Percentiles rank a stretch among this genome's conserved stretches.
These are phyloP conservation scores for Vigna mungo DNA, from an alignment of 306 rosid species.

Conservation along the genomic window DNA sequence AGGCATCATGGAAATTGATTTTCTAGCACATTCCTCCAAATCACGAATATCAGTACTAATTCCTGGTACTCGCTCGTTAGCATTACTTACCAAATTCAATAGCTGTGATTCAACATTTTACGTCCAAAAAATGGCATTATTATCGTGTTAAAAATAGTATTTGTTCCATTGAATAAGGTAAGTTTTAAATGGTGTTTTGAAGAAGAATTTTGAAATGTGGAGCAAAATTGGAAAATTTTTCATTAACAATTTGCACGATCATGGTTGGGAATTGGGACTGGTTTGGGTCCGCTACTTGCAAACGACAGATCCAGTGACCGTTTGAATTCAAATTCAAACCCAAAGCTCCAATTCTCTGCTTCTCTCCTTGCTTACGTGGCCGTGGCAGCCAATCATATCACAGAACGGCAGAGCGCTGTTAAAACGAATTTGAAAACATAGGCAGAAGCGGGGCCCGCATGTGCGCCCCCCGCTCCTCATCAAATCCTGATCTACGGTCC, in stretches of 20 bases:
- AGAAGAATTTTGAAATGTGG: slow-evolving; percentile 28
- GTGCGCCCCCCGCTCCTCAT: slow-evolving; percentile 63
- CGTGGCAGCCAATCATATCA: slow-evolving; percentile 36
- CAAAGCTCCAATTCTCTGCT: slow-evolving; percentile 34
- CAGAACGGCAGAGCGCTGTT: not conserved
- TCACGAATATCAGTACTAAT: not conserved
- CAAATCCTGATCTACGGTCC: slow-evolving; percentile 61
- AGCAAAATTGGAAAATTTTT: not conserved
- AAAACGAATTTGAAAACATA: slow-evolving; percentile 8
- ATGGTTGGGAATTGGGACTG: slow-evolving; percentile 49
- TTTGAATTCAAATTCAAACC: slow-evolving; percentile 71
- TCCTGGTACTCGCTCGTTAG: not conserved
- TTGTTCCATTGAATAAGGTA: slow-evolving; percentile 16
- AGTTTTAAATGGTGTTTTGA: not conserved
- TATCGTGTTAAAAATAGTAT: not conserved
- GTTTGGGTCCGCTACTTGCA: not conserved
- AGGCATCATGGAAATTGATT: not conserved
- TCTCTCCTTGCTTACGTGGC: slow-evolving; percentile 38
- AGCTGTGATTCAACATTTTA: not conserved
- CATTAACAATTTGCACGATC: not conserved
- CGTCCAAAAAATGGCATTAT: not conserved
- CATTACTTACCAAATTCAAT: not conserved
- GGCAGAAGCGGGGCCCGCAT: slow-evolving; percentile 55
- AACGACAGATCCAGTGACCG: slow-evolving; percentile 69
- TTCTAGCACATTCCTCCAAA: not conserved